These are phyloP conservation scores for Cutaneotrichosporon mucoides DNA, from an alignment of 1,284 basidiomycete species.

Conservation along the genomic window DNA sequence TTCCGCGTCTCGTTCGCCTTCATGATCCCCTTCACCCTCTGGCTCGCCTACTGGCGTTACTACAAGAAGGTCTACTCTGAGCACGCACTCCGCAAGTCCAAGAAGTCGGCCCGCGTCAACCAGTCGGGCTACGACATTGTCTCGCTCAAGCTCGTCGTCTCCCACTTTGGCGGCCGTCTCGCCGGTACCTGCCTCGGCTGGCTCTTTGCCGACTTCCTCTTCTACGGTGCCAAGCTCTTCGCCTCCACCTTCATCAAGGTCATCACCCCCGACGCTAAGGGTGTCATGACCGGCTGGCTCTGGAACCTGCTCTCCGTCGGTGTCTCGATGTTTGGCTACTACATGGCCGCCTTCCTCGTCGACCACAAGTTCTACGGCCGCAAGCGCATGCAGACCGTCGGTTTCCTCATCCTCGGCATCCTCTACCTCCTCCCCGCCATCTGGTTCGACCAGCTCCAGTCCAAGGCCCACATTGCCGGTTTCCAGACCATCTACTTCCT, in stretches of 20 bases:
- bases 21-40: constrained; percentile 54
- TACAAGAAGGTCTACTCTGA: constrained; percentile 51
- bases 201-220: constrained; percentile 56
- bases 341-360: constrained; percentile 55
- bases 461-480: constrained; percentile 43
- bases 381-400: constrained; percentile 53
- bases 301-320: constrained; percentile 55
- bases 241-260: constrained; percentile 51
- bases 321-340: constrained; percentile 54
- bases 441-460: constrained; percentile 45
- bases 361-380: constrained; percentile 55
- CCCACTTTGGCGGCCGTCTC: constrained; percentile 55
- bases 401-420: constrained; percentile 53
- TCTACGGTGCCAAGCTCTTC: constrained; percentile 53
- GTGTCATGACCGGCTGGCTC: constrained; percentile 52
- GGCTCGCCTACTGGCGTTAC: constrained; percentile 56
- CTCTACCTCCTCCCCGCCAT: constrained; percentile 49
- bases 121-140: constrained; percentile 54
- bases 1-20: constrained; percentile 56
- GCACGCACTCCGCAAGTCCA: constrained; percentile 48
- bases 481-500: constrained; percentile 56
- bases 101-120: constrained; percentile 51
- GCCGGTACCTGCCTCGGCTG: constrained; percentile 53
- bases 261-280: constrained; percentile 49
- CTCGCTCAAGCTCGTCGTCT: constrained; percentile 52